Evolutionary conservation across 2,329 filamentous ascomycete genomes (phyloP), one percentile per base, ranked within the genome.

Genomic region (Cordyceps javanica): DNA sequence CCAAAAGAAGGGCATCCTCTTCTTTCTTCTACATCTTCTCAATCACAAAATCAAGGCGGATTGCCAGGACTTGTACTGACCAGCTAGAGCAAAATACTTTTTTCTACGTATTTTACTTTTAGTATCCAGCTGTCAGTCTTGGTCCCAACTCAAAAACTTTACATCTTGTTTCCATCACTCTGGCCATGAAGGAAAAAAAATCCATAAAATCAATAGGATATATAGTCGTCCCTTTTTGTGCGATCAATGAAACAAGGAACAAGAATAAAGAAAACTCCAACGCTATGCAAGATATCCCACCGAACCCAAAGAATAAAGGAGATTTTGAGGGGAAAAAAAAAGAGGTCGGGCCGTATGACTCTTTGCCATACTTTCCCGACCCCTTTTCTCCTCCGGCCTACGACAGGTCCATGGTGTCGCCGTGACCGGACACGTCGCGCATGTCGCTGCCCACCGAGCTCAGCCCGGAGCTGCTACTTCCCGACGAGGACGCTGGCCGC

Each of bases 361-460:
- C n/a, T n/a, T n/a, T n/a, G n/a, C n/a, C n/a, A n/a, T n/a, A n/a
- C n/a, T n/a, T n/a, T n/a, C n/a, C n/a, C n/a, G n/a, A n/a, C n/a
- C n/a, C n/a, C n/a, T n/a, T n/a, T n/a, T n/a, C n/a, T 21, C n/a
- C 50, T 32, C 36, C 36, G 4, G 21, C 13, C 13, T 55, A 57
- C 8, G 56, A 53, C 25, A 58, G n/a, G 23, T 58, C 56, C 56
- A 58, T 58, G n/a, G 19, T 25, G 39, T 38, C 36, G 36, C 23
- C 38, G 21, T 44, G 44, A 23, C 30, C 44, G 13, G 44, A 10
- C 23, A 45, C 14, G n/a, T 39, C 58, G 19, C 38, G 48, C 44
- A 36, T 36, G 13, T 55, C 36, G 48, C 54, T 56, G 25, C 77
- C 79, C 2, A 85, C 73, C 3, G 82, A 85, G 61, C 82, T 84